Conservation (phyloP, 441 rosid species). For the Viola pubescens region DNA sequence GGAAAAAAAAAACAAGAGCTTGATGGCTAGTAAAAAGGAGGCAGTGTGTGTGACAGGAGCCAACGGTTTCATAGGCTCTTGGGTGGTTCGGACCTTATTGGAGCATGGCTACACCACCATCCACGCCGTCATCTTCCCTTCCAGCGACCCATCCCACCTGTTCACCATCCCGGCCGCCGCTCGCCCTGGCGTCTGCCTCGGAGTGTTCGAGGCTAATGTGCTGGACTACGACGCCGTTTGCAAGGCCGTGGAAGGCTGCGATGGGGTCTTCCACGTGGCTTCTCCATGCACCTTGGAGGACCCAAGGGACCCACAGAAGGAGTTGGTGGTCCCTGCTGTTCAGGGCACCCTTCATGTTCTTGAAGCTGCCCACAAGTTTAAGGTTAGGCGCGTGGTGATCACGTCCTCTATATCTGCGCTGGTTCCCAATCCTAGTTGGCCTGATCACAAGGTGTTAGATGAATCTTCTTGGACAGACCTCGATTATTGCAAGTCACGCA, state of each 20-base stretch:
- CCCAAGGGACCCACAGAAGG: conserved; percentile 52
- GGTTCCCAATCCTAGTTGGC: conserved; percentile 74
- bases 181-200: conserved; percentile 21
- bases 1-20: no score
- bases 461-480: conserved; percentile 84
- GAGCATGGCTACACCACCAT: conserved; percentile 48
- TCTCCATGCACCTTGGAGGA: conserved; percentile 71
- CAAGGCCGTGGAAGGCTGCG: conserved; percentile 58
- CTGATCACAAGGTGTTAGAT: conserved; percentile 33
- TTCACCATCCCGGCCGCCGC: conserved; percentile 37
- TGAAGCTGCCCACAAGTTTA: conserved; percentile 44
- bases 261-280: conserved; percentile 84
- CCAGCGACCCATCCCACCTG: conserved; percentile 53
- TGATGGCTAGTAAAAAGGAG: conserved; percentile 23
- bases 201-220: conserved; percentile 51
- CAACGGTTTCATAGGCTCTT: conserved; percentile 81
- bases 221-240: conserved; percentile 46
- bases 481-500: conserved; percentile 53
- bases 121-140: conserved; percentile 60
- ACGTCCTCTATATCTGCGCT: conserved; percentile 76
- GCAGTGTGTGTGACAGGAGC: conserved; percentile 78
- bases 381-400: conserved; percentile 67
- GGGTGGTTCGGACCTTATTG: conserved; percentile 52
- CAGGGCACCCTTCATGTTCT: conserved; percentile 72
- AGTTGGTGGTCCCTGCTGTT: conserved; percentile 67